These are phyloP conservation scores for Epichloe gansuensis DNA, from an alignment of 2,329 filamentous ascomycete genomes.

Conservation along the genomic window DNA sequence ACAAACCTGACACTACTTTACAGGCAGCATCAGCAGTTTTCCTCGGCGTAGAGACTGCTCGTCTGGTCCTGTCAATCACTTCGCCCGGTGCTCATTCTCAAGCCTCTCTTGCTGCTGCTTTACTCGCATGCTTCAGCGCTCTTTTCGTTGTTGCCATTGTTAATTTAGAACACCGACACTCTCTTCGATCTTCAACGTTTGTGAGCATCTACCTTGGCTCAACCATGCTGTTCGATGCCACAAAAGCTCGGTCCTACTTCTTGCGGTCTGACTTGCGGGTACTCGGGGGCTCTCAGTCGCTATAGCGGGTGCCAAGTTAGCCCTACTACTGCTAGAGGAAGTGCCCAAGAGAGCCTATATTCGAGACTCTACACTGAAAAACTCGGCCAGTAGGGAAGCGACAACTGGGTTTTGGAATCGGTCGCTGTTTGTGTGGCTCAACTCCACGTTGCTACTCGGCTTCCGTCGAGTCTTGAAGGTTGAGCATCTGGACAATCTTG, in stretches of 20 bases:
- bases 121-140: constrained; percentile 16
- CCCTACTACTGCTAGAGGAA: constrained; percentile 26
- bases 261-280: background rate
- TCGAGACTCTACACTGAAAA: background rate
- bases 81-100: constrained; percentile 9
- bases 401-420: constrained; percentile 14
- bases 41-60: constrained; percentile 16
- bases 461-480: constrained; percentile 19
- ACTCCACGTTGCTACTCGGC: constrained; percentile 17
- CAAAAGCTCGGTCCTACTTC: constrained; percentile 21
- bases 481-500: constrained; percentile 15
- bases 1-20: background rate
- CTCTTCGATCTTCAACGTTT: constrained; percentile 27
- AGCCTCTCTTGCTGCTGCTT: constrained; percentile 14
- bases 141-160: constrained; percentile 16
- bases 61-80: constrained; percentile 12
- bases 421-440: constrained; percentile 17
- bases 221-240: constrained; percentile 27
- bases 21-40: constrained; percentile 14
- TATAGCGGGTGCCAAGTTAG: constrained; percentile 19
- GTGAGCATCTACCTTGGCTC: constrained; percentile 27
- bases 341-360: constrained; percentile 4
- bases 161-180: constrained; percentile 21
- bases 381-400: constrained; percentile 5
- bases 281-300: constrained; percentile 15